Base-by-base conservation (phyloP, 805 yeast genomes). In the Pichia insulana region DNA sequence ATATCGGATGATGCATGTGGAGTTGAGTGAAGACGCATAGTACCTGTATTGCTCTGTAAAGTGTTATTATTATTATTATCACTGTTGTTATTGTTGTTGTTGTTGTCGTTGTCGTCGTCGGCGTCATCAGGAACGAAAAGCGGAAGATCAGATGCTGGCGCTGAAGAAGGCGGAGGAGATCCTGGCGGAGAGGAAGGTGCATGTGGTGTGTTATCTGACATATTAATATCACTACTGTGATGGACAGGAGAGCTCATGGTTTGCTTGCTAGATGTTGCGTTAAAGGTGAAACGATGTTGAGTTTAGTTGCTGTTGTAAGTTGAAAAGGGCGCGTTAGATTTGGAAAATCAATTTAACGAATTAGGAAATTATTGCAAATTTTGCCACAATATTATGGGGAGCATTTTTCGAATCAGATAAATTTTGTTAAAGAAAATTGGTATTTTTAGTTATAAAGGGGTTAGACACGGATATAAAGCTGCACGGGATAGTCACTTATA, bases 31-130 rank as follows among this genome's bases (percentile, higher is more conserved):
- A 28, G 7, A 5, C 13, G 13, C 8, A 8, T 26, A 26, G 8
- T 26, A 8, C 28, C 11, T 26, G 11, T 26, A 26, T 11, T 26
- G 8, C 16, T 74, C 68, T 55, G 70, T 71, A 47, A n/a, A n/a
- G n/a, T n/a, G n/a, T n/a, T n/a, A n/a, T n/a, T n/a, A n/a, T n/a
- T n/a, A n/a, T n/a, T n/a, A n/a, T n/a, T n/a, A n/a, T n/a, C n/a
- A n/a, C n/a, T n/a, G n/a, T n/a, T n/a, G 69, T 71, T 39, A 73
- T 62, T 3, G 79, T 78, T 9, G 76, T 71, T 26, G 78, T 73
- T 3, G 68, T 27, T 16, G 5, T 13, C n/a, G 20, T 22, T 20
- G 10, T 16, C 15, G 10, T 16, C 34, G 13, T n/a, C 32, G 10
- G 17, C 28, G 8, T 28, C 26, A 34, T 34, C 34, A 4, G 31